Conservation (phyloP, 2,329 filamentous ascomycete species). For the Mycosphaerella arachidis region DNA sequence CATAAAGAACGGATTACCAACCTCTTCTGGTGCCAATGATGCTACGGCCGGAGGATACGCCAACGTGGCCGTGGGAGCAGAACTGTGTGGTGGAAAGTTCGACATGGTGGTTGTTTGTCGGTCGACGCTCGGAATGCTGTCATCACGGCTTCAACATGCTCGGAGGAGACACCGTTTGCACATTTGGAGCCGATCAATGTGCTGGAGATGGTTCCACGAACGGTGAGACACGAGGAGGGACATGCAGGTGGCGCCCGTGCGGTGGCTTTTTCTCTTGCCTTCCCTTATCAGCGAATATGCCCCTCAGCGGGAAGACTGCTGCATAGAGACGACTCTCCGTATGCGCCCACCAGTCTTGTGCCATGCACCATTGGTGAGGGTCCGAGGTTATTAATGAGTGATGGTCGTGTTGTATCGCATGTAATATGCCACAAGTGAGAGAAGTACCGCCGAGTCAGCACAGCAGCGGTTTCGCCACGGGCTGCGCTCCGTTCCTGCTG, state of each 20-base stretch:
- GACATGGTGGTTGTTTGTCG: neutral
- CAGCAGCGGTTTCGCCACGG: neutral
- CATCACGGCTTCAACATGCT: constrained; percentile 3
- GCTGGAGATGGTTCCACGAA: neutral
- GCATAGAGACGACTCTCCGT: too few species aligned
- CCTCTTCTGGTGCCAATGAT: neutral
- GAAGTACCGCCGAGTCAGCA: neutral
- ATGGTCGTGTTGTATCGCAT: too few species aligned
- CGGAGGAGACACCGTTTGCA: constrained; percentile 6
- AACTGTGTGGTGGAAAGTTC: constrained; percentile 1
- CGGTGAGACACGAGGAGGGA: neutral
- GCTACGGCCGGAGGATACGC: neutral
- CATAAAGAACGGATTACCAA: constrained; percentile 2
- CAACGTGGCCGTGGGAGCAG: neutral
- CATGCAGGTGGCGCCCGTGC: constrained; percentile 1
- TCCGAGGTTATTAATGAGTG: too few species aligned
- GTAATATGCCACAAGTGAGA: too few species aligned
- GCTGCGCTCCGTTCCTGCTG: neutral
- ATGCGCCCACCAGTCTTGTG: too few species aligned
- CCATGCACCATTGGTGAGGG: too few species aligned
- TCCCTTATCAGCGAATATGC: neutral
- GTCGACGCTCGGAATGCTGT: constrained; percentile 7
- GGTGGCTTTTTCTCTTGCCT: neutral
- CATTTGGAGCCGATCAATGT: neutral
- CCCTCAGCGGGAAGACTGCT: constrained; percentile 12